Percentiles rank a stretch among this genome's conserved stretches.
phyloP scores from a whole-genome alignment of 1,139 yeast genomes.

The Geotrichum europaeum region DNA sequence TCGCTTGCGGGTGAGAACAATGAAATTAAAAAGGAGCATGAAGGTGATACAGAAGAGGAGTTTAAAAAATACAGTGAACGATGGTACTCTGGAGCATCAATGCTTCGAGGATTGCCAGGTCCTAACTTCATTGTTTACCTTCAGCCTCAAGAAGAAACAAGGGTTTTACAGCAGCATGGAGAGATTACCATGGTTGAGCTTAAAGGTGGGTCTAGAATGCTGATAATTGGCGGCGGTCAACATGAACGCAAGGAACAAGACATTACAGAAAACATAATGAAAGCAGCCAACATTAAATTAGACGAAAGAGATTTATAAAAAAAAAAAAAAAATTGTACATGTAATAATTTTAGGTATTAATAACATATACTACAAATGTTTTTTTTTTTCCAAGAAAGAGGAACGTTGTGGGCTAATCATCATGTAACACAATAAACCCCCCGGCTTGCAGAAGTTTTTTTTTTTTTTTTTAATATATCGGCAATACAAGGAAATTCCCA shows the following conservation, averaged over 20 bases:
- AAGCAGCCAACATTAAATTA: slow-evolving; percentile 4
- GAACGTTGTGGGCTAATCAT: too few species aligned
- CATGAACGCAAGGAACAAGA: slow-evolving; percentile 20
- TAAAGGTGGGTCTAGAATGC: slow-evolving; percentile 24
- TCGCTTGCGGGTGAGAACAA: slow-evolving; percentile 20
- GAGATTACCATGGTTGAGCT: slow-evolving; percentile 27
- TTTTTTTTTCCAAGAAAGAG: too few species aligned
- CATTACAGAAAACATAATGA: slow-evolving; percentile 23
- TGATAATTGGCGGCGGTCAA: slow-evolving; percentile 24
- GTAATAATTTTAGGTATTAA: background rate
- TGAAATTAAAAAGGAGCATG: background rate
- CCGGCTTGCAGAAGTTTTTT: too few species aligned
- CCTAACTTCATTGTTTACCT: slow-evolving; percentile 28
- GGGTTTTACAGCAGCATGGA: slow-evolving; percentile 19
- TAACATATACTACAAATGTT: background rate
- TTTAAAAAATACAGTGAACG: slow-evolving; percentile 1
- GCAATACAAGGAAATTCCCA: too few species aligned
- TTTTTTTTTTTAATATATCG: too few species aligned
- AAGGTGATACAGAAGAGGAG: background rate
- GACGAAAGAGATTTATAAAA: background rate
- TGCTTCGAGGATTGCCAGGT: slow-evolving; percentile 28
- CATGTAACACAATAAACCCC: too few species aligned
- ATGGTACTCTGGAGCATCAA: slow-evolving; percentile 6
- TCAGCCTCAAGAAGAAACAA: slow-evolving; percentile 20
- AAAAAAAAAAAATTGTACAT: background rate